Evolutionary conservation across 805 yeast genomes (phyloP), one percentile per base, ranked within the genome.

Genomic region (Teunomyces funiuensis): DNA sequence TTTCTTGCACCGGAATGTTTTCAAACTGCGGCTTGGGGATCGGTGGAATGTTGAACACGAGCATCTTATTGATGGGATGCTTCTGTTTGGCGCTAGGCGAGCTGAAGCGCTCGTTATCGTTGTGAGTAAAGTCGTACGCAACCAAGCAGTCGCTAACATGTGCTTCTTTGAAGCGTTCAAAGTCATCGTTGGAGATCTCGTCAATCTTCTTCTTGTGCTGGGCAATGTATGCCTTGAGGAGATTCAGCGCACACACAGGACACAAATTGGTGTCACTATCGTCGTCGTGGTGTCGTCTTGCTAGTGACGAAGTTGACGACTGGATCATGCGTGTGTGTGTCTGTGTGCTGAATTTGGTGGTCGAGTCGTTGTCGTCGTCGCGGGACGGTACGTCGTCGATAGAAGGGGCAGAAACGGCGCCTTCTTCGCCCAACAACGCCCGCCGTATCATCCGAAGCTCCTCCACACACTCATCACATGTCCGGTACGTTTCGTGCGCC

Each of bases 91-190:
- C 43, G 14, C 43, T 43, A n/a, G 69, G 69, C 14, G 62, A 52
- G 19, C 51, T 46, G 31, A 58, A 55, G 31, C 88, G 61, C 39
- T 73, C 73, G 40, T 76, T 74, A 26, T 76, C 77, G 5, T 81
- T 77, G 26, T 41, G 47, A 28, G 79, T 71, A n/a, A 86, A 83
- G 38, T 81, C 76, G 52, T 76, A 80, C 45, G 83, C 84, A 18
- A 85, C 78, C 13, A 93, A 58, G 59, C 99, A 93, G 5, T 69
- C 68, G 47, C 76, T 80, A 25, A 91, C 80, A 63, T 91, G 98
- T 0, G 55, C 57, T 50, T 83, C 91, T 42, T 77, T 68, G 47
- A 54, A 77, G 15, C 63, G 66, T 28, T 62, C 69, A 33, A 59
- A 66, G 22, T 56, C 64, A 5, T 50, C 54, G 39, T 47, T 49